Percentiles rank a stretch among this genome's conserved stretches.
Evolutionary conservation across 805 yeast genomes (phyloP).

Genomic region (Cyberlindnera petersonii): DNA sequence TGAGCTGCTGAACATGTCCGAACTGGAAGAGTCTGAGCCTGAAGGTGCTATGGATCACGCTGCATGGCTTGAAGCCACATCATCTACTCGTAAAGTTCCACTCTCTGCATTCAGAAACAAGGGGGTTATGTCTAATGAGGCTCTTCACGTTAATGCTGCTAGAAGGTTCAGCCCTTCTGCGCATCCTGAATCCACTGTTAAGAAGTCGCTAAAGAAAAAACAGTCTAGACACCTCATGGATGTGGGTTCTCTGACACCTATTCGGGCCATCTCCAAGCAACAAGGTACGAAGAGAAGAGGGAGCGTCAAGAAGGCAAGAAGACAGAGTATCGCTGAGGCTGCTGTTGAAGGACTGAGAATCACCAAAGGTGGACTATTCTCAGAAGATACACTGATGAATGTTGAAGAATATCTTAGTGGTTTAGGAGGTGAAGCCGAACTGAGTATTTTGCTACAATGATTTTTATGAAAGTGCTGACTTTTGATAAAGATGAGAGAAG

Average conservation of each 20-base stretch:
- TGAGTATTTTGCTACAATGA: slow-evolving; percentile 31
- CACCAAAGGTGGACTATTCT: slow-evolving; percentile 72
- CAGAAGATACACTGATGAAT: slow-evolving; percentile 68
- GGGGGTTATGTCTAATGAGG: slow-evolving; percentile 39
- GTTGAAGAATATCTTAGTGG: slow-evolving; percentile 68
- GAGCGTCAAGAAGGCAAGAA: slow-evolving; percentile 41
- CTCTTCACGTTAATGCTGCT: slow-evolving; percentile 27
- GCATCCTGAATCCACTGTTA: slow-evolving; percentile 6
- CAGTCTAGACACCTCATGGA: slow-evolving; percentile 10
- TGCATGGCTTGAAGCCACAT: slow-evolving; percentile 32
- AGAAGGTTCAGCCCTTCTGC: slow-evolving; percentile 21
- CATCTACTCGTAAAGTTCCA: slow-evolving; percentile 58
- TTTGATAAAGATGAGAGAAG: too few relatives aligned
- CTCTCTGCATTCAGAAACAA: slow-evolving; percentile 88
- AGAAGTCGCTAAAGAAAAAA: slow-evolving; percentile 12
- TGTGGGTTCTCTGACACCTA: slow-evolving; percentile 19
- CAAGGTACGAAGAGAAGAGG: slow-evolving; percentile 21
- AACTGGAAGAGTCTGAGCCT: slow-evolving; percentile 70
- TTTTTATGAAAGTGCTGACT: too few relatives aligned
- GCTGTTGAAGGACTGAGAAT: slow-evolving; percentile 71
- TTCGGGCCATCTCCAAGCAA: slow-evolving; percentile 16
- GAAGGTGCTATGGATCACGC: slow-evolving; percentile 41
- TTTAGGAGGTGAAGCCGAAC: slow-evolving; percentile 39
- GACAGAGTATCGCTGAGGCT: slow-evolving; percentile 71
- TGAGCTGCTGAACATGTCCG: slow-evolving; percentile 85